phyloP scores from a whole-genome alignment of 257 asterid species.

The Solanum piurae region DNA sequence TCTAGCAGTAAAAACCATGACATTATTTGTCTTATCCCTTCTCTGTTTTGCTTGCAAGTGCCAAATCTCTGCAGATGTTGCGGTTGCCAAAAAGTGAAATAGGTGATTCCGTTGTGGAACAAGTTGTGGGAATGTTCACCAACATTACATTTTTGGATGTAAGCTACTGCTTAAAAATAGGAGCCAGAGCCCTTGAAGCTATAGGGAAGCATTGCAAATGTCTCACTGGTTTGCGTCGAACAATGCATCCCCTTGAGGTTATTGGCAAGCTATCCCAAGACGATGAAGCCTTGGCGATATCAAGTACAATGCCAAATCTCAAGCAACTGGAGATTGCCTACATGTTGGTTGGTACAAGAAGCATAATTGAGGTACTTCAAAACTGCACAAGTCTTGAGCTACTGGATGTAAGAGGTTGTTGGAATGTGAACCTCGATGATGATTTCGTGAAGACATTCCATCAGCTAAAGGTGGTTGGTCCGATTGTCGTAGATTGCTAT shows the following conservation, averaged over 20 bases:
- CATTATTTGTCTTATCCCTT: neutral
- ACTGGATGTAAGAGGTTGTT: constrained; percentile 73
- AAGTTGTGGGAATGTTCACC: constrained; percentile 32
- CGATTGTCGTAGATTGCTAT: constrained; percentile 42
- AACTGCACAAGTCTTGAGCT: constrained; percentile 53
- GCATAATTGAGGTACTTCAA: constrained; percentile 42
- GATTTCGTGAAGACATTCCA: constrained; percentile 37
- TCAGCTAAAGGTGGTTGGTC: constrained; percentile 51
- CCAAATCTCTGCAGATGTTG: constrained; percentile 45
- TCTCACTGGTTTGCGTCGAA: constrained; percentile 44
- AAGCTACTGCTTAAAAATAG: constrained; percentile 69
- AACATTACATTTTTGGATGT: constrained; percentile 51
- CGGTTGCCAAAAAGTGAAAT: constrained; percentile 54
- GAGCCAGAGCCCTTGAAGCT: constrained; percentile 57
- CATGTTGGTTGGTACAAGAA: constrained; percentile 44
- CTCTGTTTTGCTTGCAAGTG: constrained; percentile 45
- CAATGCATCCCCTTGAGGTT: constrained; percentile 69
- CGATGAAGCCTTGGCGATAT: constrained; percentile 74
- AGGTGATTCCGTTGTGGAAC: constrained; percentile 29
- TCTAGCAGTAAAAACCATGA: neutral
- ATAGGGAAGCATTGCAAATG: constrained; percentile 58
- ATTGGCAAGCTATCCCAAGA: constrained; percentile 53
- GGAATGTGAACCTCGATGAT: constrained; percentile 59
- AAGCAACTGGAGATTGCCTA: constrained; percentile 78
- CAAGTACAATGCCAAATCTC: constrained; percentile 63